phyloP scores from a whole-genome alignment of 257 asterid species.

The Solanum appendiculatum region DNA sequence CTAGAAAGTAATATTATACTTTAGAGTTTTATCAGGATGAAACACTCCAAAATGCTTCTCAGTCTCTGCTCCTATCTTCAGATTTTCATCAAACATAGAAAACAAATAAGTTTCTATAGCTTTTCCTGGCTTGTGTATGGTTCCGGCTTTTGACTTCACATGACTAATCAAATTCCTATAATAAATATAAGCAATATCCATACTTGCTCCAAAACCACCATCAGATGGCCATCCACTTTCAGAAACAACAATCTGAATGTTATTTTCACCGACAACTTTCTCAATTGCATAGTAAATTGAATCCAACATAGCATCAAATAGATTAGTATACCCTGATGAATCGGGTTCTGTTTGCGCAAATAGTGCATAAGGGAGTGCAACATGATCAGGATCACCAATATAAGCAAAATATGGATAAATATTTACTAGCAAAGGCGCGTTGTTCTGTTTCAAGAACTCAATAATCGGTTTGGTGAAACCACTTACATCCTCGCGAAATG shows the following conservation, averaged over 20 bases:
- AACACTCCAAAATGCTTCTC: too few relatives aligned
- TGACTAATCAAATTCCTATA: slow-evolving; percentile 7
- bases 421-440: slow-evolving; percentile 15
- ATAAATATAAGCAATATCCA: slow-evolving; percentile 6
- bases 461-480: slow-evolving; percentile 7
- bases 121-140: slow-evolving; percentile 24
- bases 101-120: slow-evolving; percentile 19
- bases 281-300: slow-evolving; percentile 18
- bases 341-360: slow-evolving; percentile 10
- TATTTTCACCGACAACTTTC: slow-evolving; percentile 10
- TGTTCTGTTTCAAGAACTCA: neutral
- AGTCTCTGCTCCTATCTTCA: too few relatives aligned
- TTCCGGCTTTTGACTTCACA: slow-evolving; percentile 5
- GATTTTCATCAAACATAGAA: too few relatives aligned
- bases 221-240: slow-evolving; percentile 38
- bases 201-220: slow-evolving; percentile 11
- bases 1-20: too few relatives aligned
- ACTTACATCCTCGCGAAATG: neutral
- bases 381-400: neutral
- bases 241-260: slow-evolving; percentile 15
- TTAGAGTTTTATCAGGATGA: too few relatives aligned
- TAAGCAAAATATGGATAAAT: slow-evolving; percentile 14
- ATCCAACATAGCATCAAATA: slow-evolving; percentile 28
- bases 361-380: slow-evolving; percentile 7
- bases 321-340: slow-evolving; percentile 7